phyloP scores from a whole-genome alignment of 352 stramenopile species.

The Sclerospora graminicola region DNA sequence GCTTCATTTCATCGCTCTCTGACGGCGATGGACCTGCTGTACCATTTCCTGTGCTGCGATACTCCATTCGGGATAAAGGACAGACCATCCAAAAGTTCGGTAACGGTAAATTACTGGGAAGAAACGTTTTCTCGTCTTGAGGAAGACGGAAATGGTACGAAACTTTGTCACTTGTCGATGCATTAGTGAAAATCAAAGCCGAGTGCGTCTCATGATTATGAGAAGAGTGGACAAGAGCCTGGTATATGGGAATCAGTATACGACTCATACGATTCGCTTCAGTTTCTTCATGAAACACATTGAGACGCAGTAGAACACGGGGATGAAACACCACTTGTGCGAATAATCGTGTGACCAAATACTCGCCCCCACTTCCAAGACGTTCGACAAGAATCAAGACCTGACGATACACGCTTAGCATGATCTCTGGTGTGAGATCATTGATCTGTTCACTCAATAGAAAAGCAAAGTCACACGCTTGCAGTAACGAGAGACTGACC shows the following conservation, averaged over 20 bases:
- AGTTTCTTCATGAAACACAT: conserved; percentile 30
- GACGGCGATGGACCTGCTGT: conserved; percentile 27
- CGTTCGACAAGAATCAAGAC: conserved; percentile 30
- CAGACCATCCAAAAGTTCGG: conserved; percentile 62
- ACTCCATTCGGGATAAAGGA: conserved; percentile 60
- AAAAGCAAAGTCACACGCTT: conserved; percentile 25
- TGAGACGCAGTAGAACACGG: conserved; percentile 23
- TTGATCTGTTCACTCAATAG: conserved; percentile 15
- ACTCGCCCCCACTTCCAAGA: conserved; percentile 37
- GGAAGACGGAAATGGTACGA: conserved; percentile 53
- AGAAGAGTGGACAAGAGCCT: conserved; percentile 49
- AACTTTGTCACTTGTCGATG: conserved; percentile 17
- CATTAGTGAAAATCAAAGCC: conserved; percentile 17
- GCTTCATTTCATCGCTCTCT: conserved; percentile 58
- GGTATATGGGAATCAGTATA: conserved; percentile 54
- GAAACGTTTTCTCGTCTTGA: conserved; percentile 40
- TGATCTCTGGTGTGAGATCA: conserved; percentile 14
- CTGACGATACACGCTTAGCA: conserved; percentile 27
- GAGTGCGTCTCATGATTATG: conserved; percentile 50
- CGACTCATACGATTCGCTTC: conserved; percentile 38
- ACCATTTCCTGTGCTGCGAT: conserved; percentile 16
- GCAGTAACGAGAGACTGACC: conserved; percentile 15
- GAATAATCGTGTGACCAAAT: conserved; percentile 38
- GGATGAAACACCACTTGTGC: conserved; percentile 37
- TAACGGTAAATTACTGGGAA: conserved; percentile 45